Evolutionary conservation across 108 stramenopile species (phyloP).

Genomic region (Cyclotella sp.): DNA sequence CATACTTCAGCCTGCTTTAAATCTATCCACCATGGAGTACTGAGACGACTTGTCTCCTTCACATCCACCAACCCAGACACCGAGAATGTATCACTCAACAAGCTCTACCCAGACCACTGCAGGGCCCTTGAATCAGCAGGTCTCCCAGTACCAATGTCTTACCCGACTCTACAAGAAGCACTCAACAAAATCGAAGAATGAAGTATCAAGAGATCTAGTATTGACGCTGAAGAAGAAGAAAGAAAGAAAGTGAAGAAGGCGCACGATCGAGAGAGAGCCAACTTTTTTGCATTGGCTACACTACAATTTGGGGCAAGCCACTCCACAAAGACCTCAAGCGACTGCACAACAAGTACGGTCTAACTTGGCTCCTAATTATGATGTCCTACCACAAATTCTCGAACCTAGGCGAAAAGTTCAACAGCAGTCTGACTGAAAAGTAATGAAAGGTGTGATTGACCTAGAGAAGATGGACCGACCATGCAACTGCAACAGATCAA

Average conservation of each 20-base stretch:
- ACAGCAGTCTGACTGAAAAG: too few species aligned
- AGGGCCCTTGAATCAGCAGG: constrained; percentile 14
- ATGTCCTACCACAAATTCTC: too few species aligned
- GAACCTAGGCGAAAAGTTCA: too few species aligned
- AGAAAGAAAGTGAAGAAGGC: constrained; percentile 5
- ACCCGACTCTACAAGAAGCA: constrained; percentile 9
- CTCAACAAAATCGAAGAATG: neutral
- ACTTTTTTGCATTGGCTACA: constrained; percentile 15
- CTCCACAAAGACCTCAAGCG: neutral
- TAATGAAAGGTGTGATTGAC: constrained; percentile 11
- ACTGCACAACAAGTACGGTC: constrained; percentile 1
- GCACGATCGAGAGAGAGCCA: too few species aligned
- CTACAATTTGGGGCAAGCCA: constrained; percentile 1
- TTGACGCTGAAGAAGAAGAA: neutral
- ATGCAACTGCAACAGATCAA: too few species aligned
- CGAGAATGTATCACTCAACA: too few species aligned
- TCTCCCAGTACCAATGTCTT: neutral
- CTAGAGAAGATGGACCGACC: too few species aligned
- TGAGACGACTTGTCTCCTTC: neutral
- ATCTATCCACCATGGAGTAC: constrained; percentile 19
- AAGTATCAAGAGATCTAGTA: neutral
- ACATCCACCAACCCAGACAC: constrained; percentile 17
- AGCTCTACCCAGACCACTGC: constrained; percentile 19
- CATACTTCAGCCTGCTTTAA: constrained; percentile 23
- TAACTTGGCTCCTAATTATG: constrained; percentile 4